Base-by-base conservation (phyloP, 192 early-diverging fungal species). In the Podila verticillata region DNA sequence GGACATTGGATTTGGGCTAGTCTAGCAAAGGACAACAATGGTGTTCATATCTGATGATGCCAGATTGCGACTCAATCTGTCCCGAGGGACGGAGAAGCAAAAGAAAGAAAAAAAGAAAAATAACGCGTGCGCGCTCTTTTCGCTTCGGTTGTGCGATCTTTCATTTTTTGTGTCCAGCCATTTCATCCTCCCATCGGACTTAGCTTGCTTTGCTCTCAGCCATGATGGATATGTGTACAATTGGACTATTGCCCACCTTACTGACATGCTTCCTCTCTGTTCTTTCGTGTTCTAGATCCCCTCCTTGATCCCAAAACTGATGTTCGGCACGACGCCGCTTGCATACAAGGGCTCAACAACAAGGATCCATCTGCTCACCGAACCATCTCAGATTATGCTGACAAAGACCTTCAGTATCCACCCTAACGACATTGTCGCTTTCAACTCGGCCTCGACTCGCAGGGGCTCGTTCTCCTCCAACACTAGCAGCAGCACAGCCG, bases 321-420 rank as follows among this genome's bases (percentile, higher is more conserved):
- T 87, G 66, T 87, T 87, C 68, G 86, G 86, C 57, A 85, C 86
- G 30, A 81, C 86, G 9, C 86, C 86, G 8, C 68, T 87, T 17
- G 79, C 84, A 22, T 85, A 87, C 72, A 87, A 87, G 58, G 86
- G 86, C 60, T 83, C 81, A 57, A 78, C 75, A 29, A 84, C 84
- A 32, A 87, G 83, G 74, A 83, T 87, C 15, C 86, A 87, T 32
- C 72, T 72, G n/a, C 32, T 79, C 5, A 72, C 49, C 17, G 75
- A 79, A 48, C 69, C 75, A 17, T 32, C 69, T 8, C 75, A 72
- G 60, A 72, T 79, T 51, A 79, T 79, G 75, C 54, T 79, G 28
- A 79, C 75, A 66, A 79, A 79, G 32, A 79, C 75, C 8, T 79
- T 79, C 48, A 79, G 75, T 29, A 79, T 79, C 35, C 75, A 79